Base-by-base conservation (phyloP, 805 yeast species). In the Candida ortonii region DNA sequence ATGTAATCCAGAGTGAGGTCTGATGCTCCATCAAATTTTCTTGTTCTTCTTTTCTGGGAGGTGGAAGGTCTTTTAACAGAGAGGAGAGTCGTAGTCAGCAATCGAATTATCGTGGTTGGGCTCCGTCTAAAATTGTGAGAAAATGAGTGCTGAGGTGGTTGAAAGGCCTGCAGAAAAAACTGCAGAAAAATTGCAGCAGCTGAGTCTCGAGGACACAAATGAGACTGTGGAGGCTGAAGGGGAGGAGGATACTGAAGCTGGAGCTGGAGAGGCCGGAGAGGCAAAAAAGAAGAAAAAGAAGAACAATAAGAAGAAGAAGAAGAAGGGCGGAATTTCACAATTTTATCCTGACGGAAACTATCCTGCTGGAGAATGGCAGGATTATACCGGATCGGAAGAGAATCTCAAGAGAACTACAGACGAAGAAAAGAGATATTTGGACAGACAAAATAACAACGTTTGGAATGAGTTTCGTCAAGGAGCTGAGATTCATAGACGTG, bases 381-480 rank as follows among this genome's bases (percentile, higher is more conserved):
- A 87, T 36, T 87, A 89, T 53, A 76, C 76, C 8, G 59, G 54
- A 11, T 40, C 43, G 8, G 73, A 75, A 41, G 87, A 83, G 37
- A 78, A 79, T 53, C 61, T 76, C 34, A 75, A 76, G 54, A 74
- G 98, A 44, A 75, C 84, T 16, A 87, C 96, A 0, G 80, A 79
- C 46, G 97, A 86, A 53, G 98, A 93, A 56, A 75, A 79, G 59
- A 70, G 96, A 46, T 81, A 85, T 49, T 61, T 80, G 48, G 93
- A 84, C 48, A 72, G 85, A 39, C 77, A 75, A 49, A 71, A 69
- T 48, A 67, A 70, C 46, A 70, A 70, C 37, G 71, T 68, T 34
- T 85, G 94, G 84, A 81, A 88, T 44, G 96, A 89, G 43, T 80
- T 88, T 64, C 78, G 99, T 53, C 87, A 87, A 55, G 98, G 89